These are phyloP conservation scores for Mycothermus thermophilus DNA, from an alignment of 495 filamentous ascomycete genomes.

Conservation along the genomic window DNA sequence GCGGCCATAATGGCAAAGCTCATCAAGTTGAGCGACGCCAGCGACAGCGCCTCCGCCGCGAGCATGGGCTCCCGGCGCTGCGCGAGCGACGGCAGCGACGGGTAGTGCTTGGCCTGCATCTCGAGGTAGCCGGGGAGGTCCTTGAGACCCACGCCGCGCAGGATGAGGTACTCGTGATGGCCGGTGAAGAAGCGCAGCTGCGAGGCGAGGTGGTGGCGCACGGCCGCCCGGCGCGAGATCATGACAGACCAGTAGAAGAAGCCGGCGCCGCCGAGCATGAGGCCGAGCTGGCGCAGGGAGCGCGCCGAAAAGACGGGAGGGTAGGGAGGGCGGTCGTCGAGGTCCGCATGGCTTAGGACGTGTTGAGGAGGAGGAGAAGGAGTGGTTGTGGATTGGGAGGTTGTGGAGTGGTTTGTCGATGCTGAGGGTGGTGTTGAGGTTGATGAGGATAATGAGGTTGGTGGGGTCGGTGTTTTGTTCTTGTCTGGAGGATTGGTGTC, in stretches of 20 bases:
- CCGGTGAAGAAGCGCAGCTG: constrained; percentile 57
- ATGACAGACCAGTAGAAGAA: constrained; percentile 56
- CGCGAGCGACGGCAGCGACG: too few relatives aligned
- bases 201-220: constrained; percentile 36
- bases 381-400: neutral
- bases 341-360: neutral
- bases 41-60: constrained; percentile 61
- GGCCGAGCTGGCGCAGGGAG: constrained; percentile 13
- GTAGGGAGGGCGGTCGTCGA: neutral
- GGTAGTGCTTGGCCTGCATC: too few relatives aligned
- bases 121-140: too few relatives aligned
- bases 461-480: too few relatives aligned
- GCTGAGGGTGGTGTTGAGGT: neutral
- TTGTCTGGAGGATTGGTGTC: neutral
- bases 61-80: constrained; percentile 37
- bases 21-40: constrained; percentile 72
- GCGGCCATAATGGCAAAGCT: constrained; percentile 52
- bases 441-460: neutral
- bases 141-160: constrained; percentile 1
- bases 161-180: constrained; percentile 44
- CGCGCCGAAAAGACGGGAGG: constrained; percentile 10
- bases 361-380: neutral
- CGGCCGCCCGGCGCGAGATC: constrained; percentile 55
- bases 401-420: neutral
- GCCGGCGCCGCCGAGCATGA: constrained; percentile 53